Conservation (phyloP, 495 filamentous ascomycete genomes). For the Penicillium riverlandense region DNA sequence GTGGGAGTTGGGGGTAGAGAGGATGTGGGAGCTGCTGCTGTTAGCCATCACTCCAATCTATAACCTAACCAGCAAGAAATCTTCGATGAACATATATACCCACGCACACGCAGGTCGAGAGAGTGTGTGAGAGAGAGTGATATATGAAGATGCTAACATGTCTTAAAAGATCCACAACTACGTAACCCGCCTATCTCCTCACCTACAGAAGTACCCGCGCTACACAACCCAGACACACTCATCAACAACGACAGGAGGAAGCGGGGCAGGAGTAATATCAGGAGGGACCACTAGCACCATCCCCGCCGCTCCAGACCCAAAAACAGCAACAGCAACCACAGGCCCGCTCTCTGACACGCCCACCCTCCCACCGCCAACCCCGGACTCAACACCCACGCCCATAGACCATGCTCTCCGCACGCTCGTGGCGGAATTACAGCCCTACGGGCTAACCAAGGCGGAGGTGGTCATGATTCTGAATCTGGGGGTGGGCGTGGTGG, state of each 20-base stretch:
- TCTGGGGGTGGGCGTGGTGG: constrained; percentile 33
- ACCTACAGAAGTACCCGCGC: constrained; percentile 29
- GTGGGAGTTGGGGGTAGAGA: too few species aligned
- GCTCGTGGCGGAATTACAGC: constrained; percentile 34
- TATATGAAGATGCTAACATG: neutral
- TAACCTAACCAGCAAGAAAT: too few species aligned
- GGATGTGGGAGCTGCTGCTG: too few species aligned
- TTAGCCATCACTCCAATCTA: too few species aligned
- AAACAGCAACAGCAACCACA: neutral
- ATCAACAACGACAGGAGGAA: neutral
- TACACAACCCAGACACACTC: constrained; percentile 16
- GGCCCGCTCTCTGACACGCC: constrained; percentile 2
- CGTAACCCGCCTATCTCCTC: constrained; percentile 30
- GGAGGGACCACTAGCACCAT: constrained; percentile 18
- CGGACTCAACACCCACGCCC: constrained; percentile 12
- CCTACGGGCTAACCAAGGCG: constrained; percentile 50
- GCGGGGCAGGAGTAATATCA: constrained; percentile 16
- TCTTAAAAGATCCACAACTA: constrained; percentile 38
- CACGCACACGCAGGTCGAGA: neutral
- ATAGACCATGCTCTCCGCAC: constrained; percentile 31
- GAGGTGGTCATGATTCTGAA: constrained; percentile 62
- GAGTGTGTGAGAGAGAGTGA: neutral
- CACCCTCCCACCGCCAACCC: neutral
- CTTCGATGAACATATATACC: too few species aligned
- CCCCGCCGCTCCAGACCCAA: constrained; percentile 10